Evolutionary conservation across 2,329 filamentous ascomycete genomes (phyloP).

Genomic region (Colletotrichum sp.): DNA sequence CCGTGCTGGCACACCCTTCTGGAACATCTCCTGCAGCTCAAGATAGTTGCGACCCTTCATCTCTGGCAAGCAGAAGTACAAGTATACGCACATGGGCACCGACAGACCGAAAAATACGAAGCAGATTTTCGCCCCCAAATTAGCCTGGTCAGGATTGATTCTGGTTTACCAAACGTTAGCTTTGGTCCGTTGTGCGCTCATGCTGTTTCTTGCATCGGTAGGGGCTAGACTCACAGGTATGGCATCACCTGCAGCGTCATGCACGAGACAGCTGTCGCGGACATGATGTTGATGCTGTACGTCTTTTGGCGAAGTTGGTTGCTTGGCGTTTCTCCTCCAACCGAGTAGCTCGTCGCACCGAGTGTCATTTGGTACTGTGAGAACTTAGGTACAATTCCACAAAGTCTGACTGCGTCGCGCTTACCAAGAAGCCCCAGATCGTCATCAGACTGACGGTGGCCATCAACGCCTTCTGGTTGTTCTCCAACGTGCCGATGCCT

Average conservation of each 20-base stretch:
- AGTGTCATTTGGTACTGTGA: background rate
- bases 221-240: constrained; percentile 23
- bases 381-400: background rate
- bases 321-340: constrained; percentile 40
- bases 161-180: background rate
- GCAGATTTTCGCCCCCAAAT: constrained; percentile 34
- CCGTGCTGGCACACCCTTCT: background rate
- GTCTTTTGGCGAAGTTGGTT: constrained; percentile 40
- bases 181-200: background rate
- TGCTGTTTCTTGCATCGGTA: background rate
- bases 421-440: constrained; percentile 26
- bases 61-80: constrained; percentile 15
- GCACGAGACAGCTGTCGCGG: constrained; percentile 30
- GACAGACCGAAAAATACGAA: constrained; percentile 36
- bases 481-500: constrained; percentile 31
- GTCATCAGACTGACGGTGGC: constrained; percentile 31
- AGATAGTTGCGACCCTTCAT: constrained; percentile 21
- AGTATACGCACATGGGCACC: constrained; percentile 26
- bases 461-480: constrained; percentile 18
- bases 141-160: constrained; percentile 32
- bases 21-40: constrained; percentile 19
- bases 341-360: constrained; percentile 28
- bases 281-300: constrained; percentile 36
- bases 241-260: constrained; percentile 32
- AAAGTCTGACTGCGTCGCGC: background rate